Conservation (phyloP, 2,329 filamentous ascomycete genomes). For the Botrytis fabae region DNA sequence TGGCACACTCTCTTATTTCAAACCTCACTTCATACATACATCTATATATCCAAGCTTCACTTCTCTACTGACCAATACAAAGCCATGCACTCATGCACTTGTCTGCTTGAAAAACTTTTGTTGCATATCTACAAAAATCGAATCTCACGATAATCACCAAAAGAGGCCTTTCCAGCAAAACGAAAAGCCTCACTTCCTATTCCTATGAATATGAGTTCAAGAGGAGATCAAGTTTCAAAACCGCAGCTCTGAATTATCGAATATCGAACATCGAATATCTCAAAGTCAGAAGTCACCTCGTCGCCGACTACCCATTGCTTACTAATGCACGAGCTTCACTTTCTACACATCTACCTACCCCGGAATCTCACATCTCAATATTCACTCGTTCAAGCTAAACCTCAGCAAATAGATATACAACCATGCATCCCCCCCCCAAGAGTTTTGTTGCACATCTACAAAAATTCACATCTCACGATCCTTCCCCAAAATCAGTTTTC, state of each 20-base stretch:
- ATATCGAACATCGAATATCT: background rate
- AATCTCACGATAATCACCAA: background rate
- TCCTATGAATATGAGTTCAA: too few relatives aligned
- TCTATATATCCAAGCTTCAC: background rate
- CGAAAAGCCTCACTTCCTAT: constrained; percentile 3
- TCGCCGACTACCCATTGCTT: background rate
- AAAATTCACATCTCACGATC: background rate
- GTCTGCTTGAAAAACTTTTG: too few relatives aligned
- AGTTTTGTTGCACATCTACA: background rate
- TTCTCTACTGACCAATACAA: background rate
- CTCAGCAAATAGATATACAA: background rate
- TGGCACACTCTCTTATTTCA: background rate
- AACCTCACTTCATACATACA: background rate
- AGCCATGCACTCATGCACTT: too few relatives aligned
- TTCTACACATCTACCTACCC: too few relatives aligned
- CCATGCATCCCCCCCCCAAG: too few relatives aligned
- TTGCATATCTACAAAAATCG: background rate
- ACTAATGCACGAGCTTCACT: too few relatives aligned
- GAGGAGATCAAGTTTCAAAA: too few relatives aligned
- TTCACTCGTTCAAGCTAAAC: background rate
- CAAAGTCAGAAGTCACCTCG: background rate
- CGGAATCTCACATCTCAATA: background rate
- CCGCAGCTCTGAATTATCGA: too few relatives aligned
- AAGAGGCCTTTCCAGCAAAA: background rate
- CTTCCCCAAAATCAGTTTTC: too few relatives aligned